phyloP scores from a whole-genome alignment of 148 eudicot genomes.

The Fagopyrum homotropicum region DNA sequence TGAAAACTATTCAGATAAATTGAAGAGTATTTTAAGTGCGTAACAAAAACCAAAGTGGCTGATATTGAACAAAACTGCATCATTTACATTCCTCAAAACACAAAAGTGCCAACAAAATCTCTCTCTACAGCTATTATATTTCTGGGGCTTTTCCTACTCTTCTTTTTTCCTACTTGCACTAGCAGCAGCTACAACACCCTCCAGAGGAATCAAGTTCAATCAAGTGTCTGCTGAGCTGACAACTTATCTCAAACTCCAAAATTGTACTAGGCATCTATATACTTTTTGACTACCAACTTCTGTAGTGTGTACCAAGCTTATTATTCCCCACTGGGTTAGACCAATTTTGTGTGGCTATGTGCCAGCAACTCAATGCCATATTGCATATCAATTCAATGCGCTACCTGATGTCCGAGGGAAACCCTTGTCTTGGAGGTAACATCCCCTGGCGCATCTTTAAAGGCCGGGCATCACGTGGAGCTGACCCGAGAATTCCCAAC shows the following conservation, averaged over 20 bases:
- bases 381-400: not conserved
- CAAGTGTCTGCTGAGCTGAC: too few relatives aligned
- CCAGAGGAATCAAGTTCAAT: too few relatives aligned
- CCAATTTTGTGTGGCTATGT: not conserved
- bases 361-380: not conserved
- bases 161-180: constrained; percentile 23
- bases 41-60: not conserved
- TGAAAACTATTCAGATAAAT: too few relatives aligned
- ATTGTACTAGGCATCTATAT: not conserved
- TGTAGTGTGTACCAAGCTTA: not conserved
- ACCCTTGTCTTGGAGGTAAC: constrained; percentile 49
- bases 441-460: constrained; percentile 51
- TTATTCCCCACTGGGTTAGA: not conserved
- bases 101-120: constrained; percentile 9
- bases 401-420: constrained; percentile 54
- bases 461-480: constrained; percentile 60
- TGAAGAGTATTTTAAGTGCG: too few relatives aligned
- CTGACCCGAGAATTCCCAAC: constrained; percentile 81
- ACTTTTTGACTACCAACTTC: not conserved
- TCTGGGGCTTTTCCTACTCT: constrained; percentile 19
- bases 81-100: constrained; percentile 39
- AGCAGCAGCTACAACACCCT: constrained; percentile 16
- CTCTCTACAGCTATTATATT: not conserved
- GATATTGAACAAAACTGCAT: constrained; percentile 42
- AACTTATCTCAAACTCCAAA: not conserved